Evolutionary conservation across 305 asterid species (phyloP).

Genomic region (Rubia balearica): DNA sequence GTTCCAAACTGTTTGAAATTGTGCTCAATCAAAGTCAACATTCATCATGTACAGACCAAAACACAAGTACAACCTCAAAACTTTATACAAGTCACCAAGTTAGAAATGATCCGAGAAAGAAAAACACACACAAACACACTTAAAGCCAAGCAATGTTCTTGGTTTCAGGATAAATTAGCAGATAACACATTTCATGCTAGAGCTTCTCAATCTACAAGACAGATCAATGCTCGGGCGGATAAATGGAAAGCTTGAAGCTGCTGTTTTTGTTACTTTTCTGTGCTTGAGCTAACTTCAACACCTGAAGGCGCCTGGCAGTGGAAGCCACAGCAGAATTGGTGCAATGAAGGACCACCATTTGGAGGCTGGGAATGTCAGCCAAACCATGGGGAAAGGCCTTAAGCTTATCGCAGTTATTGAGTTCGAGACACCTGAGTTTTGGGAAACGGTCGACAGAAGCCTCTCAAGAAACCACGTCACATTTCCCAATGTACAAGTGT

Average conservation of each 20-base stretch:
- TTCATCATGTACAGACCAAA: neutral
- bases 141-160: neutral
- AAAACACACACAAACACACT: neutral
- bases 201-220: too few species aligned
- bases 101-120: neutral
- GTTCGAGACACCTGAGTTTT: conserved; percentile 23
- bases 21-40: conserved; percentile 2
- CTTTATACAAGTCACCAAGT: neutral
- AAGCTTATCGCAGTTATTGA: conserved; percentile 29
- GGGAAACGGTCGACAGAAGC: conserved; percentile 36
- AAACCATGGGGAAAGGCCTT: conserved; percentile 23
- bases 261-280: neutral
- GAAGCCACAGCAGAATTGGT: conserved; percentile 13
- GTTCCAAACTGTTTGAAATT: too few species aligned
- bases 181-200: neutral
- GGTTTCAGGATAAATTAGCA: neutral
- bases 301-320: conserved; percentile 28
- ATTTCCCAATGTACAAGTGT: conserved; percentile 26
- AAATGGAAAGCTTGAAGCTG: conserved; percentile 16
- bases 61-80: neutral
- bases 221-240: conserved; percentile 22
- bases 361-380: conserved; percentile 10
- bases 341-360: conserved; percentile 14
- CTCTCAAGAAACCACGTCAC: conserved; percentile 28
- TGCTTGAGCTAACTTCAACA: conserved; percentile 11